Evolutionary conservation across 2,329 filamentous ascomycete genomes (phyloP).

Genomic region (Fusarium sublunatum): DNA sequence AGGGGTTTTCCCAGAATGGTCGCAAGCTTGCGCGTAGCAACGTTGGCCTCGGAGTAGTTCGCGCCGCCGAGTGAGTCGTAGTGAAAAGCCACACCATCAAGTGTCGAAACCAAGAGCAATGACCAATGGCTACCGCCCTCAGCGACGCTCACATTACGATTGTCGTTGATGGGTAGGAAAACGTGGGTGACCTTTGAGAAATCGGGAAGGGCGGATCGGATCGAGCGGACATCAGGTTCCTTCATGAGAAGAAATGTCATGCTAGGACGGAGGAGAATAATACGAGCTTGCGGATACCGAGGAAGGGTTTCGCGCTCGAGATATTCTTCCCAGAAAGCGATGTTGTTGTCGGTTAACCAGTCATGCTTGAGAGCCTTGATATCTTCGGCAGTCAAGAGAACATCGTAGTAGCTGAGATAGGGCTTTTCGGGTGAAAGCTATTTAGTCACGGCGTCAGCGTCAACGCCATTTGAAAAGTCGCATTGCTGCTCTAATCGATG

Average conservation of each 20-base stretch:
- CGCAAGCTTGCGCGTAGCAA: constrained; percentile 75
- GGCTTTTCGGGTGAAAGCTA: constrained; percentile 62
- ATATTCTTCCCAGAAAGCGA: constrained; percentile 98
- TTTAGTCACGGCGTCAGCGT: constrained; percentile 21
- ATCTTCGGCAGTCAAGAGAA: constrained; percentile 82
- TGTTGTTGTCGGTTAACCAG: constrained; percentile 98
- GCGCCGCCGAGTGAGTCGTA: constrained; percentile 87
- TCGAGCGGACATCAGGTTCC: constrained; percentile 66
- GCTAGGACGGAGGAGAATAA: constrained; percentile 88
- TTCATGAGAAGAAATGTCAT: constrained; percentile 94
- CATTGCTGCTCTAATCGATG: constrained; percentile 20
- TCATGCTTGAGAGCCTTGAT: constrained; percentile 88
- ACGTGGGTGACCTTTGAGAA: constrained; percentile 87
- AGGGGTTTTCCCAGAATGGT: constrained; percentile 74
- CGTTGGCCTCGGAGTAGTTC: constrained; percentile 79
- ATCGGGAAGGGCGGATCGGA: constrained; percentile 79
- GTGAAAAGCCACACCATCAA: constrained; percentile 94
- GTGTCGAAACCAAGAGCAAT: constrained; percentile 85
- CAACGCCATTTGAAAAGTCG: constrained; percentile 5
- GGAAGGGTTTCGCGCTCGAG: constrained; percentile 89
- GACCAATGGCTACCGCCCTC: constrained; percentile 97
- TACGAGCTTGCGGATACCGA: constrained; percentile 83
- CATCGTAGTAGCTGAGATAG: constrained; percentile 57
- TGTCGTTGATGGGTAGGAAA: constrained; percentile 96
- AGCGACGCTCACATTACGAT: constrained; percentile 76